A percentile compares a stretch with the other conserved stretches of the same genome.
These are phyloP conservation scores for Kwoniella sp. DNA, from an alignment of 768 basidiomycete species.

Conservation along the genomic window DNA sequence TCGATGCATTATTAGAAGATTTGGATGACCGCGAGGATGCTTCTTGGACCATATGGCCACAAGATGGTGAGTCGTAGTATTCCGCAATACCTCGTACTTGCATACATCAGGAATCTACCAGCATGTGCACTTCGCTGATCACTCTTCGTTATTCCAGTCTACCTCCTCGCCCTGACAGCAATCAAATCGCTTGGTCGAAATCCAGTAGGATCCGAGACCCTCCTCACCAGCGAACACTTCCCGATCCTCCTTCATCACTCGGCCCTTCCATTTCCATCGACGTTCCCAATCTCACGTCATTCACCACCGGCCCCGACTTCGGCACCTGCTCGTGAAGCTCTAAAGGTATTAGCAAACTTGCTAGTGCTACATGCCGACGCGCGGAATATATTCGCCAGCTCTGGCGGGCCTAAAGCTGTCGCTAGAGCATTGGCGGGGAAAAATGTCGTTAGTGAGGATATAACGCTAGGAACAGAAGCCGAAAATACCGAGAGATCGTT, in stretches of 20 bases:
- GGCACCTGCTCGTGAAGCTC: conserved; percentile 33
- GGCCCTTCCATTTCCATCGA: conserved; percentile 25
- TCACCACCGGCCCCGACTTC: conserved; percentile 16
- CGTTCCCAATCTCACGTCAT: conserved; percentile 7
- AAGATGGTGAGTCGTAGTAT: conserved; percentile 61
- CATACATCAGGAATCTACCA: too few relatives aligned
- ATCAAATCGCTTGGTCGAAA: conserved; percentile 75
- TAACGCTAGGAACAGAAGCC: conserved; percentile 9
- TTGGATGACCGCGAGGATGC: conserved; percentile 59
- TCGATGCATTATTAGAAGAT: conserved; percentile 66
- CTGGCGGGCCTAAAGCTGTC: conserved; percentile 30
- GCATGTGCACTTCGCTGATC: too few relatives aligned
- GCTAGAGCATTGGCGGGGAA: conserved; percentile 34
- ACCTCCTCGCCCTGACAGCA: conserved; percentile 67
- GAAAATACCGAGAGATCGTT: conserved; percentile 38
- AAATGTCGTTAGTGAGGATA: conserved; percentile 2
- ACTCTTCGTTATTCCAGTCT: conserved; percentile 60
- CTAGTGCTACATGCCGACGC: conserved; percentile 54
- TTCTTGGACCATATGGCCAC: conserved; percentile 60
- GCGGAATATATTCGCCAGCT: conserved; percentile 25
- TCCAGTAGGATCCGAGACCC: conserved; percentile 65
- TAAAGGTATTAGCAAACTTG: conserved; percentile 69
- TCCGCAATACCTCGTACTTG: conserved; percentile 2
- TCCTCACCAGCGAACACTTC: conserved; percentile 61
- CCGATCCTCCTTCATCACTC: conserved; percentile 38